A percentile compares a stretch with the other conserved stretches of the same genome.
These are phyloP conservation scores for Coprinopsis strossmayeri DNA, from an alignment of 768 basidiomycete species.

Conservation along the genomic window DNA sequence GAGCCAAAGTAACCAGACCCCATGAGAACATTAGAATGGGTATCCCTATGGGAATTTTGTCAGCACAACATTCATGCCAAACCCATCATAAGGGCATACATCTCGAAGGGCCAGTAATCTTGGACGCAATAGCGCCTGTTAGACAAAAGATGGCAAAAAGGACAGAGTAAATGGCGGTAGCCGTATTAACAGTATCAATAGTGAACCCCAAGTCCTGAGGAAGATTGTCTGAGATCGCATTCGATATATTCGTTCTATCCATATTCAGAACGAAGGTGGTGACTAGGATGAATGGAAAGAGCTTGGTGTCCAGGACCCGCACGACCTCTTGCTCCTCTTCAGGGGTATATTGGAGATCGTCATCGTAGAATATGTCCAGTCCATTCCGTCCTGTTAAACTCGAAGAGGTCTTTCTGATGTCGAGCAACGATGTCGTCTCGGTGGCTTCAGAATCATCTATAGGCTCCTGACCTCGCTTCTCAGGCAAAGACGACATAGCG, in stretches of 20 bases:
- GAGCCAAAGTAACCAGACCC: constrained; percentile 31
- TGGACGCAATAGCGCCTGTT: constrained; percentile 31
- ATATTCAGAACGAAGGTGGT: constrained; percentile 32
- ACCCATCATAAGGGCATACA: constrained; percentile 21
- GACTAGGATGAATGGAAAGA: constrained; percentile 27
- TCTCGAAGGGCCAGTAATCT: constrained; percentile 30
- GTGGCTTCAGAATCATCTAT: too few species aligned
- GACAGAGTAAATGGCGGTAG: constrained; percentile 28
- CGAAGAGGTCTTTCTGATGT: background rate
- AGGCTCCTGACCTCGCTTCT: too few species aligned
- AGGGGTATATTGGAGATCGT: constrained; percentile 22
- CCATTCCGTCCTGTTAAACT: constrained; percentile 7
- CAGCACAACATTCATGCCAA: background rate
- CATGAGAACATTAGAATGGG: constrained; percentile 33
- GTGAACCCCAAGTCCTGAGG: constrained; percentile 32
- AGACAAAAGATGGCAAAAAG: constrained; percentile 28
- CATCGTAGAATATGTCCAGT: constrained; percentile 20
- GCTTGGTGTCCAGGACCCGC: constrained; percentile 15
- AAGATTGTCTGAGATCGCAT: constrained; percentile 34
- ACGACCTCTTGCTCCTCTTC: constrained; percentile 28
- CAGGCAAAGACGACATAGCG: too few species aligned
- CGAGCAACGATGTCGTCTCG: constrained; percentile 13
- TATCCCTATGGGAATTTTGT: constrained; percentile 22
- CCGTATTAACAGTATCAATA: constrained; percentile 33
- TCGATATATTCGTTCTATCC: constrained; percentile 36